Percentiles rank a stretch among this genome's conserved stretches.
These are phyloP conservation scores for Nemania sp. DNA, from an alignment of 2,329 filamentous ascomycete species.

Conservation along the genomic window DNA sequence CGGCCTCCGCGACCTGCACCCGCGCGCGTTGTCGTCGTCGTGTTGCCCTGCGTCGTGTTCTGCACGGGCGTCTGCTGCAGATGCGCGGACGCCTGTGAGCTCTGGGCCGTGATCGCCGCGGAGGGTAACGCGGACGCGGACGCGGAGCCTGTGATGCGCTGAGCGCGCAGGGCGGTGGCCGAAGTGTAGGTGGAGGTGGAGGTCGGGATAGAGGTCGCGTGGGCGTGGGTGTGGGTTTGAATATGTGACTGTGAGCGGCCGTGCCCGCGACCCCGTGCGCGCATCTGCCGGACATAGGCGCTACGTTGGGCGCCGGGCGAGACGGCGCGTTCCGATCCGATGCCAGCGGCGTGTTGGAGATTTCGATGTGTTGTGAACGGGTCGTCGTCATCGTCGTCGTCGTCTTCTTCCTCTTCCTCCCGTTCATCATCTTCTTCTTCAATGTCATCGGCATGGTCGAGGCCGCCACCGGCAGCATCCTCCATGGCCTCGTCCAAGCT, in stretches of 20 bases:
- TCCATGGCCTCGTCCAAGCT: constrained; percentile 37
- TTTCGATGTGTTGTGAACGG: constrained; percentile 34
- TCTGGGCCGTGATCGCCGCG: not conserved
- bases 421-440: constrained; percentile 14
- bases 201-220: not conserved
- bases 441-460: constrained; percentile 22
- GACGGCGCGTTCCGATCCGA: constrained; percentile 20
- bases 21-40: constrained; percentile 13
- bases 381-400: constrained; percentile 37
- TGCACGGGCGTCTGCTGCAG: constrained; percentile 30
- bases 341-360: constrained; percentile 20
- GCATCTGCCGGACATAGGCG: constrained; percentile 33
- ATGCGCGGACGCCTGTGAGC: constrained; percentile 17
- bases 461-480: constrained; percentile 19
- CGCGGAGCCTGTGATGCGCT: constrained; percentile 28
- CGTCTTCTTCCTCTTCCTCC: constrained; percentile 27
- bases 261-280: constrained; percentile 26
- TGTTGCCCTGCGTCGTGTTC: constrained; percentile 3
- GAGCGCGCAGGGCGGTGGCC: constrained; percentile 15
- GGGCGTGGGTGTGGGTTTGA: not conserved
- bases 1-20: constrained; percentile 21
- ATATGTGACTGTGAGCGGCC: constrained; percentile 19
- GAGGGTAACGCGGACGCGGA: constrained; percentile 18
- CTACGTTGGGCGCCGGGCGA: constrained; percentile 32
- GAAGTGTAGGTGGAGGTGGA: constrained; percentile 16